Base-by-base conservation (phyloP, 495 filamentous ascomycete species). In the Neurospora tetrasperma region DNA sequence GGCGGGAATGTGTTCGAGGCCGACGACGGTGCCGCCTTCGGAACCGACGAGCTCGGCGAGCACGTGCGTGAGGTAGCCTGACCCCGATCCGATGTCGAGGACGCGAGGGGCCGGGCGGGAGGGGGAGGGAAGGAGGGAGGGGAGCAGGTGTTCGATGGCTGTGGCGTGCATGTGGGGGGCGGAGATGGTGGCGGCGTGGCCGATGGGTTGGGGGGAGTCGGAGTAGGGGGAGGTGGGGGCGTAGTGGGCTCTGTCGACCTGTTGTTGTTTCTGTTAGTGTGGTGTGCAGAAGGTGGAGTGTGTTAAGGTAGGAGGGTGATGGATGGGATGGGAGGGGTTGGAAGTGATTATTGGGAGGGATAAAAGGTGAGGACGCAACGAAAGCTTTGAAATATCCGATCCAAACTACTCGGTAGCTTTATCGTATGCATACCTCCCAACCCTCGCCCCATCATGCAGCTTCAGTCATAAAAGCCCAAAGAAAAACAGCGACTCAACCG, bases 141-240 rank as follows among this genome's bases (percentile, higher is more conserved):
- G 88, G 18, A 93, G 86, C 2, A 93, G 85, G 38, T 89, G 85
- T 80, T 93, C 90, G 70, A 88, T 86, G 42, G 91, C 91, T 42
- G 89, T 86, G 78, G 93, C 95, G 83, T 99, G 96, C 93, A 99
- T 99, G 86, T 99, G 96, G 20, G 96, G 96, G 27, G 96, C 96
- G 40, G 91, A 94, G 76, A 99, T 99, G 70, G 96, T 99, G 70
- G 96, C 96, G 18, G 80, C 76, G 80, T 92, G 89, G 70, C 96
- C 95, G 82, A 99, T 98, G 72, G 88, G 78, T 81, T 98, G 95
- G 10, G 96, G 96, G 35, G 90, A 92, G 86, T 99, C 96, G 70
- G 92, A 88, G 84, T 98, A 99, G 2, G 96, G 88, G 6, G 77
- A 71, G 6, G 78, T 70, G 68, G 88, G 87, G 23, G 89, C 87